phyloP scores from a whole-genome alignment of 2,329 filamentous ascomycete genomes.

The Penicillium vulpinum region DNA sequence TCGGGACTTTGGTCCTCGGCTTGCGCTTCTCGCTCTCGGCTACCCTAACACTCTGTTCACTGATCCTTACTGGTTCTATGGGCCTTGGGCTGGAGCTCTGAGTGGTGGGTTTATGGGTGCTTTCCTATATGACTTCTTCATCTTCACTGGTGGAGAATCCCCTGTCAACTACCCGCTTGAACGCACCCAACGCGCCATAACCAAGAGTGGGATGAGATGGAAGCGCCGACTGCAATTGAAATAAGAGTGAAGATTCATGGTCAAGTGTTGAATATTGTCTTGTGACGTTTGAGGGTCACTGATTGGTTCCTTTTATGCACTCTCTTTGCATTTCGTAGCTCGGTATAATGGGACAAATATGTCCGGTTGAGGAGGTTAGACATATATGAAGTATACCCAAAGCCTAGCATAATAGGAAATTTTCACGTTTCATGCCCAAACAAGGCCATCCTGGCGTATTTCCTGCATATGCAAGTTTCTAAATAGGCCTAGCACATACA shows the following conservation, averaged over 20 bases:
- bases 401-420: neutral
- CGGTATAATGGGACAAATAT: neutral
- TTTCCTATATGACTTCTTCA: constrained; percentile 54
- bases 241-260: neutral
- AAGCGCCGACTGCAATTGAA: constrained; percentile 27
- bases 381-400: neutral
- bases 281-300: neutral
- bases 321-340: neutral
- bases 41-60: constrained; percentile 47
- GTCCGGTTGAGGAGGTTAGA: neutral
- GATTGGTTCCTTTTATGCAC: neutral
- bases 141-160: constrained; percentile 53
- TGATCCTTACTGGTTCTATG: constrained; percentile 50
- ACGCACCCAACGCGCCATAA: constrained; percentile 41
- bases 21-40: constrained; percentile 48
- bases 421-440: neutral
- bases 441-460: neutral
- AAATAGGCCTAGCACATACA: neutral
- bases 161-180: constrained; percentile 54
- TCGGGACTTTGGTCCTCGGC: constrained; percentile 52
- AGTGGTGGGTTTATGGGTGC: constrained; percentile 46
- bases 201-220: constrained; percentile 48
- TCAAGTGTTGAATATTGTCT: neutral
- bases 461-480: constrained; percentile 10
- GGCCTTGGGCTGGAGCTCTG: constrained; percentile 43